Evolutionary conservation across 805 yeast species (phyloP), one percentile per base, ranked within the genome.

Genomic region (Kuraishia molischiana): DNA sequence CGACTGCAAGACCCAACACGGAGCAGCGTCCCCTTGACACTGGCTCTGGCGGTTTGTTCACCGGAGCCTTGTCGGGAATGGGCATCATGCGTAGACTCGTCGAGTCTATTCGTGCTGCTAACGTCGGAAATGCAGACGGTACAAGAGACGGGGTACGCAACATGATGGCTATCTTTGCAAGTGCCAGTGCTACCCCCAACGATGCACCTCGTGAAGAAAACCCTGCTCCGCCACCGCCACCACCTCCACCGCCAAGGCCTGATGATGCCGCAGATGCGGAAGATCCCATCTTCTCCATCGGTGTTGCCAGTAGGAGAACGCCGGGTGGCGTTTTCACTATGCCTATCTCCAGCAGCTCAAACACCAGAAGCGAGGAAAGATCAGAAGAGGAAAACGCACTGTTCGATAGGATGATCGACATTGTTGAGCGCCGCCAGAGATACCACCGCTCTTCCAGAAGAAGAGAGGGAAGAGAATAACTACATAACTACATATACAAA

Each of bases 291-390:
- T 71, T 72, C 45, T 67, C 77, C 1, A 45, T 65, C 3, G 77
- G 76, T 2, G 69, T 72, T 8, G 51, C 66, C 11, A 70, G 76
- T 44, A 59, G 72, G 40, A 52, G 77, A 41, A 67, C 71, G 0
- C 49, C 60, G 1, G 47, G 44, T 34, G 77, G 77, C 2, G 69
- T 67, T 1, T 62, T 53, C n/a, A 68, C 75, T 6, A 38, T 20
- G 17, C 29, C 19, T 18, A 19, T 35, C 19, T 9, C 8, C 32
- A 24, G 32, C n/a, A n/a, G n/a, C n/a, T n/a, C n/a, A n/a, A n/a
- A n/a, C n/a, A n/a, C n/a, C n/a, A 6, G 31, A 28, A 11, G 17
- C 17, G 14, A 9, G 6, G 17, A 30, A 34, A 5, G 36, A 34
- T 26, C 20, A 17, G 15, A 24, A 24, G 20, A 34, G 24, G n/a